A percentile compares a stretch with the other conserved stretches of the same genome.
Evolutionary conservation across 2,329 filamentous ascomycete genomes (phyloP).

Genomic region (Stenocarpella maydis): DNA sequence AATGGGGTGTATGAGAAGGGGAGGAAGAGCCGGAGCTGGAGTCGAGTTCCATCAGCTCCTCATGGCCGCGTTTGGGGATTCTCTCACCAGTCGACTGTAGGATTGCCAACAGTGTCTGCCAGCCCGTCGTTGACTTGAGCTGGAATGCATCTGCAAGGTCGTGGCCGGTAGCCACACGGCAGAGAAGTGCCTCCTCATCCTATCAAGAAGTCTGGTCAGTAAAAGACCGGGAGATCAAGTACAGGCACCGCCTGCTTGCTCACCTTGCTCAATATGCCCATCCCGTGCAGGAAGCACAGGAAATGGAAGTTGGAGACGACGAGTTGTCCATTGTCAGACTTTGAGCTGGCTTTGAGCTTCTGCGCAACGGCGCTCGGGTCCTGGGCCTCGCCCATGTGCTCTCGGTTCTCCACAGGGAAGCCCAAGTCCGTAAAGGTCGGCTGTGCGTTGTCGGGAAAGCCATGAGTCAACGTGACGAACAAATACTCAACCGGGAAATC

Average conservation of each 20-base stretch:
- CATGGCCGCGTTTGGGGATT: slow-evolving; percentile 76
- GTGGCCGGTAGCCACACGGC: slow-evolving; percentile 82
- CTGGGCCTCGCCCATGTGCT: slow-evolving; percentile 85
- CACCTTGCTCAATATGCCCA: slow-evolving; percentile 88
- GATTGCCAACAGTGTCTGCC: slow-evolving; percentile 93
- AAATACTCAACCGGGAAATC: slow-evolving; percentile 97
- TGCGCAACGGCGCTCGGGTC: slow-evolving; percentile 75
- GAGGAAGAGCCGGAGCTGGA: slow-evolving; percentile 34
- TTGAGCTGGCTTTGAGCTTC: slow-evolving; percentile 69
- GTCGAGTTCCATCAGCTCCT: slow-evolving; percentile 41
- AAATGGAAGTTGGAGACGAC: slow-evolving; percentile 93
- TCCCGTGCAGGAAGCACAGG: slow-evolving; percentile 82
- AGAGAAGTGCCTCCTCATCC: slow-evolving; percentile 90
- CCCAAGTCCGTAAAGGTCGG: slow-evolving; percentile 77
- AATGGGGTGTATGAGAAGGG: slow-evolving; percentile 41
- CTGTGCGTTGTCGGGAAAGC: slow-evolving; percentile 83
- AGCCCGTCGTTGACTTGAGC: slow-evolving; percentile 86
- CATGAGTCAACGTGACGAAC: slow-evolving; percentile 93
- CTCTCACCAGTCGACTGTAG: slow-evolving; percentile 97
- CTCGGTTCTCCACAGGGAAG: slow-evolving; percentile 93
- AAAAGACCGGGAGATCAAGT: not conserved
- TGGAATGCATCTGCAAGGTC: slow-evolving; percentile 83
- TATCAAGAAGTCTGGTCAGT: slow-evolving; percentile 49
- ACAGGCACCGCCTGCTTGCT: slow-evolving; percentile 40
- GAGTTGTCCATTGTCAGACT: slow-evolving; percentile 67